These are phyloP conservation scores for Fusarium sp. DNA, from an alignment of 2,329 filamentous ascomycete species.

Conservation along the genomic window DNA sequence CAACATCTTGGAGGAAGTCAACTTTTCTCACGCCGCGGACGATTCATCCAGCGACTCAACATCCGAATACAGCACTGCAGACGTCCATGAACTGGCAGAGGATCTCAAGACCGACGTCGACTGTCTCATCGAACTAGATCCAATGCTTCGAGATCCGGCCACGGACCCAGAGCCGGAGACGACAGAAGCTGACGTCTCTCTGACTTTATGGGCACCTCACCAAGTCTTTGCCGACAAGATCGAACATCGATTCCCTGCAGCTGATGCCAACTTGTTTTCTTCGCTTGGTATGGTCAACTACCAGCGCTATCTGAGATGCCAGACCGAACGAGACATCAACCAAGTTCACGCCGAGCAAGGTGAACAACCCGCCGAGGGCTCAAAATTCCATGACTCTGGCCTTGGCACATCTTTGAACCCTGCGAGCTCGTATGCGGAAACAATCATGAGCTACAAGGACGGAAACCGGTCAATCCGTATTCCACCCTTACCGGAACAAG, in stretches of 20 bases:
- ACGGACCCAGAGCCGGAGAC: neutral
- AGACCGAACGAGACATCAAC: neutral
- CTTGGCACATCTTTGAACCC: neutral
- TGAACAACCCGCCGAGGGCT: neutral
- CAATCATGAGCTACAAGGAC: neutral
- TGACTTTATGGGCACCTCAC: neutral
- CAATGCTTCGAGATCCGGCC: neutral
- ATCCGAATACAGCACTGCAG: neutral
- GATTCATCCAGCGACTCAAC: neutral
- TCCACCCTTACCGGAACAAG: neutral
- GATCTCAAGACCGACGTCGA: slow-evolving; percentile 5
- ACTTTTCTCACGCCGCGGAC: neutral
- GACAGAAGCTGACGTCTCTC: too few relatives aligned
- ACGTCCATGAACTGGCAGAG: neutral
- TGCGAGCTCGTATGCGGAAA: neutral
- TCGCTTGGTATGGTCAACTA: neutral
- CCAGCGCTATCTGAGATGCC: neutral
- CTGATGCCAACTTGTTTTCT: neutral
- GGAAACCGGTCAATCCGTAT: neutral
- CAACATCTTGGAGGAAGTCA: neutral
- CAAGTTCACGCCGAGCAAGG: neutral
- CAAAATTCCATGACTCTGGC: slow-evolving; percentile 5
- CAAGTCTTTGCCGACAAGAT: neutral
- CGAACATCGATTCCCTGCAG: neutral
- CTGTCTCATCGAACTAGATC: slow-evolving; percentile 13